Conservation (phyloP, 305 asterid genomes). For the Solanum hybrid region DNA sequence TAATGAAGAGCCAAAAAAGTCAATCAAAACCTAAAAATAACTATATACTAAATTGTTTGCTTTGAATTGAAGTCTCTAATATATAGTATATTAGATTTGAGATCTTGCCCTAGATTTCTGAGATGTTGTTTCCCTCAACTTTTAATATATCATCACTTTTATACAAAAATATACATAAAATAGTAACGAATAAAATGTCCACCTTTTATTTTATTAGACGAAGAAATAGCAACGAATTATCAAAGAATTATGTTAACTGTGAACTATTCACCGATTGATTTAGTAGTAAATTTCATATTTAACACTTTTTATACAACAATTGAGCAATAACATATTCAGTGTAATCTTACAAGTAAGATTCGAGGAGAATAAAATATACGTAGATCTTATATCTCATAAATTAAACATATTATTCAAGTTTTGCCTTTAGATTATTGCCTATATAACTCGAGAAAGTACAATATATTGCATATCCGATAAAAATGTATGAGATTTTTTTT, state of each 20-base stretch:
- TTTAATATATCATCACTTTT: neutral
- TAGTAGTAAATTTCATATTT: too few relatives aligned
- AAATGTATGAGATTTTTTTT: neutral
- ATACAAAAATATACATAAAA: neutral
- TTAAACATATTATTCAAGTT: neutral
- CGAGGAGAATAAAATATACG: neutral
- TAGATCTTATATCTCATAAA: neutral
- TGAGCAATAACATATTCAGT: too few relatives aligned
- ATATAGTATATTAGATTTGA: neutral
- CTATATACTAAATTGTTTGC: neutral
- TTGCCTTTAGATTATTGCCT: too few relatives aligned
- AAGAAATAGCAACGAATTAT: neutral
- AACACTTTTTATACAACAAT: too few relatives aligned
- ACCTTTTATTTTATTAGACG: neutral
- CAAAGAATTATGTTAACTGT: neutral
- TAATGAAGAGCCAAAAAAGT: neutral
- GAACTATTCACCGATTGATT: neutral
- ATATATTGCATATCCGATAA: neutral
- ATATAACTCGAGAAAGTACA: neutral
- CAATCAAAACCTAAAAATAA: neutral
- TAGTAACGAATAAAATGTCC: neutral
- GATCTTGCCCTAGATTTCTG: slow-evolving; percentile 2
- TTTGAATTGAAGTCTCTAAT: neutral
- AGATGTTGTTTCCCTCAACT: neutral
- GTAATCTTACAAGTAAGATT: too few relatives aligned